Conservation (phyloP, 192 early-diverging fungal genomes). For the Coemansia sp. region DNA sequence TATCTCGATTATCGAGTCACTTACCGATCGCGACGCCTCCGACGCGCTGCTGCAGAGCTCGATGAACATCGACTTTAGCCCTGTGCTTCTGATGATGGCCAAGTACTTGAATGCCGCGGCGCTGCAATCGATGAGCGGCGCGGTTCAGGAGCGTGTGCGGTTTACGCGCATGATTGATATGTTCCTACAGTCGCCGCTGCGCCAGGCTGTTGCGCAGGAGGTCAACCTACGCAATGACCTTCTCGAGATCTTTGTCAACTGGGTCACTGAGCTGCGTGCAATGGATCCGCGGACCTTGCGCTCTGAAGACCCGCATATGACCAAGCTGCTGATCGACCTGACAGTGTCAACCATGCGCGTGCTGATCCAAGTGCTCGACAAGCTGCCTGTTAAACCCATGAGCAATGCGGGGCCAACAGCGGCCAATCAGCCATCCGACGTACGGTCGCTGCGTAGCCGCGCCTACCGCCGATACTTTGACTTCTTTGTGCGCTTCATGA, state of each 20-base stretch:
- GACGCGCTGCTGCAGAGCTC: slow-evolving; percentile 45
- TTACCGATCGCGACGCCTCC: slow-evolving; percentile 45
- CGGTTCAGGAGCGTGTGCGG: slow-evolving; percentile 46
- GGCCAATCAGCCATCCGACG: slow-evolving; percentile 34
- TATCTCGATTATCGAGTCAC: slow-evolving; percentile 50
- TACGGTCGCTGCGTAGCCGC: slow-evolving; percentile 46
- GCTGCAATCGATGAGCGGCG: slow-evolving; percentile 32
- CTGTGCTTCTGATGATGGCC: slow-evolving; percentile 46
- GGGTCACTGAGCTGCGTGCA: slow-evolving; percentile 53
- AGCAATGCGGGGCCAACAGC: slow-evolving; percentile 13
- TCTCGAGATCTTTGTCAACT: slow-evolving; percentile 55
- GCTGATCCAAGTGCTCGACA: slow-evolving; percentile 49
- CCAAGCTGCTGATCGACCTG: slow-evolving; percentile 48
- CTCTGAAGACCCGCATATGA: slow-evolving; percentile 34
- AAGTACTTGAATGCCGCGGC: slow-evolving; percentile 51
- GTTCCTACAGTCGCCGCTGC: slow-evolving; percentile 51
- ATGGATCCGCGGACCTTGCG: slow-evolving; percentile 54
- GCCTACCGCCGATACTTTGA: slow-evolving; percentile 56
- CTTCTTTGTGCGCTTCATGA: slow-evolving; percentile 58
- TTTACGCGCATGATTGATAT: slow-evolving; percentile 50
- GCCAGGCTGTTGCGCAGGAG: slow-evolving; percentile 48
- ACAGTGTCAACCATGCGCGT: slow-evolving; percentile 47
- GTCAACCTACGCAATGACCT: slow-evolving; percentile 54
- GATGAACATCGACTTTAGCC: slow-evolving; percentile 52
- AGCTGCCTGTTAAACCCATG: slow-evolving; percentile 53